Evolutionary conservation across 139 green algal species (phyloP).

Genomic region (Picochlorum sp.): DNA sequence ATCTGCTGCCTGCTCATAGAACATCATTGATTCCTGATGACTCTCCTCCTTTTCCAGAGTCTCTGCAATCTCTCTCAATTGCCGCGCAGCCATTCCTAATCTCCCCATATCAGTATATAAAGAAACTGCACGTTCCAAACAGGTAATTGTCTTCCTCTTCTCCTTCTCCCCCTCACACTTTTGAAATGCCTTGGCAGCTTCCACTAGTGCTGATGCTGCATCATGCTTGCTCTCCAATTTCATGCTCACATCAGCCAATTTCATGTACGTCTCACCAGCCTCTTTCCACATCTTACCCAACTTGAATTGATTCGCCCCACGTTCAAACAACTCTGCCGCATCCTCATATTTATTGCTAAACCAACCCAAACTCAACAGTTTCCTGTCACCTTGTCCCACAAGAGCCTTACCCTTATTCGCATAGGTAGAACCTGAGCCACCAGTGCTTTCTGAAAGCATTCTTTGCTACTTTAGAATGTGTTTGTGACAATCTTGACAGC

Average conservation of each 20-base stretch:
- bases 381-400: constrained; percentile 67
- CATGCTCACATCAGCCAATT: constrained; percentile 67
- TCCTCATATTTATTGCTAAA: constrained; percentile 91
- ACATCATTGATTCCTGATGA: constrained; percentile 65
- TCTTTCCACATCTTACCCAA: constrained; percentile 78
- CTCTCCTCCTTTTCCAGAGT: constrained; percentile 67
- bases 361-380: constrained; percentile 69
- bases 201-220: constrained; percentile 67
- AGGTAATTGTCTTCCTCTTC: constrained; percentile 28
- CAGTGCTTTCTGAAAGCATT: not conserved
- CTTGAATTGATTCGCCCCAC: constrained; percentile 92
- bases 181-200: constrained; percentile 74
- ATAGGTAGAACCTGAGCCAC: not conserved
- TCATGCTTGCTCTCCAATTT: constrained; percentile 90
- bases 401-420: not conserved
- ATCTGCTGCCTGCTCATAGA: constrained; percentile 79
- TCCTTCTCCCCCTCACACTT: constrained; percentile 50
- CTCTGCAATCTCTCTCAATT: constrained; percentile 79
- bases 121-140: constrained; percentile 61
- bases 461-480: not conserved
- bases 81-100: constrained; percentile 83
- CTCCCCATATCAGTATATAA: constrained; percentile 92
- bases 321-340: constrained; percentile 84
- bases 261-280: constrained; percentile 62
- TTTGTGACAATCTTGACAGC: not conserved